phyloP scores from a whole-genome alignment of 805 yeast species.

The Hanseniaspora hatyaiensis region DNA sequence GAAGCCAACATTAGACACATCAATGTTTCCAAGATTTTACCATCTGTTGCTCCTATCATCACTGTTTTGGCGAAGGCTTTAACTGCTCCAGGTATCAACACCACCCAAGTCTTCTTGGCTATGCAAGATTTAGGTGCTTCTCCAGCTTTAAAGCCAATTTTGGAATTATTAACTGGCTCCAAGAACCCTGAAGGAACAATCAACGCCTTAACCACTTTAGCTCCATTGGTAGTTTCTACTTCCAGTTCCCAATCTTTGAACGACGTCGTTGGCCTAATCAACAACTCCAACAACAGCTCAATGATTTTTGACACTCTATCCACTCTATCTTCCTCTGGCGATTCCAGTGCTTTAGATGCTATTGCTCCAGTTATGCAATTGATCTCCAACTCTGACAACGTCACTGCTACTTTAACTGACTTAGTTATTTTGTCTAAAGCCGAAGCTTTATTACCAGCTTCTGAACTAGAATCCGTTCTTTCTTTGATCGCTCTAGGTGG shows the following conservation, averaged over 20 bases:
- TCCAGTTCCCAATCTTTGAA: background rate
- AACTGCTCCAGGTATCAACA: slow-evolving; percentile 21
- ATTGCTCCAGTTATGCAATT: slow-evolving; percentile 18
- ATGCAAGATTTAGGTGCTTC: slow-evolving; percentile 24
- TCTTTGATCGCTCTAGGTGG: slow-evolving; percentile 10
- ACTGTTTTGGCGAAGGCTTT: slow-evolving; percentile 25
- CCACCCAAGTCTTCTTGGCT: slow-evolving; percentile 21
- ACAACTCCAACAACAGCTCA: slow-evolving; percentile 16
- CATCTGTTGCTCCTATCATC: slow-evolving; percentile 25
- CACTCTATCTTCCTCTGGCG: slow-evolving; percentile 3
- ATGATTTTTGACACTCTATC: slow-evolving; percentile 4
- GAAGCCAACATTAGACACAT: slow-evolving; percentile 27
- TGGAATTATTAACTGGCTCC: slow-evolving; percentile 24
- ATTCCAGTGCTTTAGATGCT: slow-evolving; percentile 18
- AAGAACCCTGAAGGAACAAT: slow-evolving; percentile 23
- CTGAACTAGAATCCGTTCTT: slow-evolving; percentile 15
- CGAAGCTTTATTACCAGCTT: slow-evolving; percentile 15
- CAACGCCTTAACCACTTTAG: slow-evolving; percentile 22
- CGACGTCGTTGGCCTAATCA: slow-evolving; percentile 13
- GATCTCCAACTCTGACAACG: slow-evolving; percentile 20
- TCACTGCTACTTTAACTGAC: slow-evolving; percentile 20
- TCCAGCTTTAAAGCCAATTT: slow-evolving; percentile 25
- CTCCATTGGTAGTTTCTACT: slow-evolving; percentile 24
- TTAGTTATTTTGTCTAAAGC: slow-evolving; percentile 20
- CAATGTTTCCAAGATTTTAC: slow-evolving; percentile 29